Evolutionary conservation across 176 grass and related monocot genomes (phyloP).

Genomic region (Triticum aestivum): DNA sequence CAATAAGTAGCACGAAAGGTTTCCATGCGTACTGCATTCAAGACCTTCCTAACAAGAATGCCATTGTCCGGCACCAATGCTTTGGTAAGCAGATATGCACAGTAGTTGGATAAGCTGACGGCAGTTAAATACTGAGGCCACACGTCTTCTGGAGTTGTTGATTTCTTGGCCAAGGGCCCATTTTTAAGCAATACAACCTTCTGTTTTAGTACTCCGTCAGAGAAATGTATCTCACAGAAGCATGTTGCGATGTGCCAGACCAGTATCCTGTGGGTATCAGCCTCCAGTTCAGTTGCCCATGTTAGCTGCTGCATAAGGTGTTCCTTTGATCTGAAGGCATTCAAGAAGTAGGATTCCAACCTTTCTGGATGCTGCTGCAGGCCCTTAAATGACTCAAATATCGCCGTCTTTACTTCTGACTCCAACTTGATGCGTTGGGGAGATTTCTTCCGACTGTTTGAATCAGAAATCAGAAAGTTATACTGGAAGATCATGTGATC

Average conservation of each 20-base stretch:
- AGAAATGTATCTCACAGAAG: background rate
- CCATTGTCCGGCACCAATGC: conserved; percentile 1
- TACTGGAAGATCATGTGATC: background rate
- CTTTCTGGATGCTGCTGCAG: background rate
- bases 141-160: no score
- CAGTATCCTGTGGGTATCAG: conserved; percentile 26
- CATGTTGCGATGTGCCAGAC: conserved; percentile 27
- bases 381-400: background rate
- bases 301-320: background rate
- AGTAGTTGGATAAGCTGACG: conserved; percentile 17
- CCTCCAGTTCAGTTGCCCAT: background rate
- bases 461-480: background rate
- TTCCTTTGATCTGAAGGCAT: background rate
- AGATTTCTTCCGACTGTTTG: background rate
- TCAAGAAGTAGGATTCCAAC: background rate
- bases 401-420: background rate
- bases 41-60: background rate
- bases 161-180: background rate
- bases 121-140: background rate
- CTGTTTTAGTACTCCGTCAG: rapidly evolving
- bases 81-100: background rate
- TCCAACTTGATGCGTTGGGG: background rate
- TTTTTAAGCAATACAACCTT: no score
- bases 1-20: background rate
- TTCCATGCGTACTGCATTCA: rapidly evolving